Evolutionary conservation across 2,329 filamentous ascomycete genomes (phyloP).

Genomic region (Proliferodiscus dingleyae): DNA sequence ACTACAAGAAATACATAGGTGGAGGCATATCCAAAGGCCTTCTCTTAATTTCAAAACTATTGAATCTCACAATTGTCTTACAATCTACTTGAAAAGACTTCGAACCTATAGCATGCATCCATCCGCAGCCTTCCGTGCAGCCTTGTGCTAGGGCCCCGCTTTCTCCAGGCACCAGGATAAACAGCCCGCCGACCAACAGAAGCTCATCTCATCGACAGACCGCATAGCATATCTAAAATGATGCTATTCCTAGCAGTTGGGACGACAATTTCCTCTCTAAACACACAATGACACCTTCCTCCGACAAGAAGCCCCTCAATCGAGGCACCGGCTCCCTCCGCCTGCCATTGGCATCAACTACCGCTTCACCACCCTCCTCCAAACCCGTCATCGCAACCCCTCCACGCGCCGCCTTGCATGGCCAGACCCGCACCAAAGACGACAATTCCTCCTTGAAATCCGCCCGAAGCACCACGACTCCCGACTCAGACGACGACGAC

Average conservation of each 20-base stretch:
- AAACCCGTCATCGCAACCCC: slow-evolving; percentile 23
- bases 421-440: slow-evolving; percentile 12
- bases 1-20: too few relatives aligned
- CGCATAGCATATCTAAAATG: not conserved
- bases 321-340: not conserved
- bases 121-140: too few relatives aligned
- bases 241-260: not conserved
- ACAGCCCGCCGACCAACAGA: not conserved
- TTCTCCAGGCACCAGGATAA: too few relatives aligned
- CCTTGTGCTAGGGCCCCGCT: too few relatives aligned
- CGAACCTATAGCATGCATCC: too few relatives aligned
- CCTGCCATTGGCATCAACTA: not conserved
- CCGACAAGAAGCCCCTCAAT: not conserved
- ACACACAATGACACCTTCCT: not conserved
- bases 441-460: slow-evolving; percentile 17
- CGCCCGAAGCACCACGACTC: slow-evolving; percentile 3
- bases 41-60: too few relatives aligned
- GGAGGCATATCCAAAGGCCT: too few relatives aligned
- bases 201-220: not conserved
- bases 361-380: too few relatives aligned
- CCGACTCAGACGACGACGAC: slow-evolving; percentile 11
- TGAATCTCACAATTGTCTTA: too few relatives aligned
- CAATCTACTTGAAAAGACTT: too few relatives aligned
- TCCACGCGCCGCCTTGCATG: slow-evolving; percentile 21
- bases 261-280: not conserved